Evolutionary conservation across 2,329 filamentous ascomycete genomes (phyloP), one percentile per base, ranked within the genome.

Genomic region (Fusarium phyllophilum): DNA sequence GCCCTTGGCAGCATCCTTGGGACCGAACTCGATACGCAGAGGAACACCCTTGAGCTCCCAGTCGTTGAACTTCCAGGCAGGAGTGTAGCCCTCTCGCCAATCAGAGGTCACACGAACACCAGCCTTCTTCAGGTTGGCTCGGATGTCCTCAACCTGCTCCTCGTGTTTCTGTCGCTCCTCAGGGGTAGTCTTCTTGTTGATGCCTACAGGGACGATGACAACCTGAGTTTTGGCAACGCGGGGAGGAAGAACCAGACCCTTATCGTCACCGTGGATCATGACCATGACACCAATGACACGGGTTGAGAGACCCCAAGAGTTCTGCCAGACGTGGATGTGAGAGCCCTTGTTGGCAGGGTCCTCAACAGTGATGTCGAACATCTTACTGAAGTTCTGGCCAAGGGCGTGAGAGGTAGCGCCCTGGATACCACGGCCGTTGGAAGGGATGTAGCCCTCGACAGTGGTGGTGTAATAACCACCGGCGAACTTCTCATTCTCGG

Each of bases 251-350:
- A 98, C 95, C 24, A 99, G 89, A 74, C 96, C 96, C 84, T 96
- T 96, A 86, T 99, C 93, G 82, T 99, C 96, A 79, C 95, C 93
- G 85, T 99, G 96, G 70, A 97, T 95, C 91, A 99, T 96, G 79
- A 98, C 94, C 96, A 98, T 98, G 82, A 98, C 95, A 85, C 96
- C 97, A 75, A 99, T 97, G 65, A 96, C 94, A 81, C 96, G 94
- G 62, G 96, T 99, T 3, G 96, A 98, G 70, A 99, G 90, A 84
- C 96, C 96, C 96, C 96, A 99, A 20, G 95, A 98, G 87, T 99
- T 99, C 83, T 99, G 96, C 95, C 96, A 98, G 65, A 98, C 95
- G 80, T 96, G 86, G 64, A 98, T 86, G 79, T 94, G 92, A 77
- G 92, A 89, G 75, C 93, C 93, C 84, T 94, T 93, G 82, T 96